Percentiles rank a stretch among this genome's conserved stretches.
phyloP scores from a whole-genome alignment of 1,284 basidiomycete genomes.

The Ustilago hordei region DNA sequence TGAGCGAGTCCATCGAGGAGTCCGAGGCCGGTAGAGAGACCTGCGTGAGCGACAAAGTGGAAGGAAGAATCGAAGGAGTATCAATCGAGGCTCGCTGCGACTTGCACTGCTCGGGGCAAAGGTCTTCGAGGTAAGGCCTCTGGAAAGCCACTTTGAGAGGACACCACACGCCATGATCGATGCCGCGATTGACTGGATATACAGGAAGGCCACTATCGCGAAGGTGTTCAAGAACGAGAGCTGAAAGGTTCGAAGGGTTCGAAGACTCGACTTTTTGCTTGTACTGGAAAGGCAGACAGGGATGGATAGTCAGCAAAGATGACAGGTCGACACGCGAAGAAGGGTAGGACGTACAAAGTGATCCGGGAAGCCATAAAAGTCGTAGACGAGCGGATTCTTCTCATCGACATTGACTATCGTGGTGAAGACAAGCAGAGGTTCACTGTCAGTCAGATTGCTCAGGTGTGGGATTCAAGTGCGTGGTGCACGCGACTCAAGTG shows the following conservation, averaged over 20 bases:
- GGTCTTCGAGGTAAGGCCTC: conserved; percentile 30
- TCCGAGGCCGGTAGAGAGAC: conserved; percentile 70
- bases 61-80: conserved; percentile 48
- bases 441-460: not conserved
- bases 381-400: conserved; percentile 70
- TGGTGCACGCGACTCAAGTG: too few species aligned
- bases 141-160: conserved; percentile 71
- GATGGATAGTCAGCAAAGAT: not conserved
- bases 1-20: conserved; percentile 61
- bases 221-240: conserved; percentile 63
- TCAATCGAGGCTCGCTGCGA: conserved; percentile 19
- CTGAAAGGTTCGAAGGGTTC: conserved; percentile 56
- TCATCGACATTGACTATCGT: conserved; percentile 67
- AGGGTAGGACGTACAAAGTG: conserved; percentile 30
- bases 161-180: conserved; percentile 72
- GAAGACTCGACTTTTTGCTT: conserved; percentile 66
- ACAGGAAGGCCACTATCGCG: conserved; percentile 38
- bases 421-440: not conserved
- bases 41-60: conserved; percentile 70
- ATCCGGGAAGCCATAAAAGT: conserved; percentile 71
- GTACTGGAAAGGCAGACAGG: conserved; percentile 58
- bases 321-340: too few species aligned
- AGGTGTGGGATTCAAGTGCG: not conserved
- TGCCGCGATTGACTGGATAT: conserved; percentile 63
- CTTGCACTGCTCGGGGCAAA: conserved; percentile 21